Percentiles rank a stretch among this genome's conserved stretches.
These are phyloP conservation scores for Akanthomyces uredinophilus DNA, from an alignment of 2,329 filamentous ascomycete species.

Conservation along the genomic window DNA sequence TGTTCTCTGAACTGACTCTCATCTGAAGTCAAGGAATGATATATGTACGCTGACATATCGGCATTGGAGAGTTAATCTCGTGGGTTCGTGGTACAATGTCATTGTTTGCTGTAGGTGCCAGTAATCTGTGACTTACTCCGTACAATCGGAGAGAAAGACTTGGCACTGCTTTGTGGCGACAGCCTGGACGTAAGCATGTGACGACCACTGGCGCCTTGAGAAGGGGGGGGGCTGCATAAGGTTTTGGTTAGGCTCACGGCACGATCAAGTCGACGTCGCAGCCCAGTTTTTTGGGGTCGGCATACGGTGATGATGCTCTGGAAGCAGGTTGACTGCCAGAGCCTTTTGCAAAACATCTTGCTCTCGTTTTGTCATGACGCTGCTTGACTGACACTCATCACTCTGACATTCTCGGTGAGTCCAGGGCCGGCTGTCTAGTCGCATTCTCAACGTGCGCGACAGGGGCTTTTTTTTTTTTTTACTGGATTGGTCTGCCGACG, in stretches of 20 bases:
- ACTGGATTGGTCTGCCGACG: too few relatives aligned
- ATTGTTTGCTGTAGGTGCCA: too few relatives aligned
- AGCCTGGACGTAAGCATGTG: background rate
- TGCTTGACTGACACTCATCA: too few relatives aligned
- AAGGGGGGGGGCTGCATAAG: constrained; percentile 11
- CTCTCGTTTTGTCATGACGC: too few relatives aligned
- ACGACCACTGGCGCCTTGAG: background rate
- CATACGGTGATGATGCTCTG: background rate
- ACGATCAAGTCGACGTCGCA: constrained; percentile 5
- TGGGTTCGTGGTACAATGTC: too few relatives aligned
- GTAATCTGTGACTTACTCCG: too few relatives aligned
- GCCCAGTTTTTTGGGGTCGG: constrained; percentile 1
- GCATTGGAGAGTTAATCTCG: too few relatives aligned
- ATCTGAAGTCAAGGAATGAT: too few relatives aligned
- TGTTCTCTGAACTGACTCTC: too few relatives aligned
- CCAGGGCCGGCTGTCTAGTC: background rate
- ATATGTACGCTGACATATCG: too few relatives aligned
- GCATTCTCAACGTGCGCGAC: too few relatives aligned
- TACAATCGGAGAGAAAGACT: background rate
- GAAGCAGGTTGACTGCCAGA: background rate
- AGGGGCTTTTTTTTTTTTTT: too few relatives aligned
- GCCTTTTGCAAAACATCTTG: background rate
- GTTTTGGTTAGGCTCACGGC: constrained; percentile 14
- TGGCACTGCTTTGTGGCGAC: background rate
- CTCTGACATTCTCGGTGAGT: background rate